Base-by-base conservation (phyloP, 1,284 basidiomycete genomes). In the Leccinum pachyderme region DNA sequence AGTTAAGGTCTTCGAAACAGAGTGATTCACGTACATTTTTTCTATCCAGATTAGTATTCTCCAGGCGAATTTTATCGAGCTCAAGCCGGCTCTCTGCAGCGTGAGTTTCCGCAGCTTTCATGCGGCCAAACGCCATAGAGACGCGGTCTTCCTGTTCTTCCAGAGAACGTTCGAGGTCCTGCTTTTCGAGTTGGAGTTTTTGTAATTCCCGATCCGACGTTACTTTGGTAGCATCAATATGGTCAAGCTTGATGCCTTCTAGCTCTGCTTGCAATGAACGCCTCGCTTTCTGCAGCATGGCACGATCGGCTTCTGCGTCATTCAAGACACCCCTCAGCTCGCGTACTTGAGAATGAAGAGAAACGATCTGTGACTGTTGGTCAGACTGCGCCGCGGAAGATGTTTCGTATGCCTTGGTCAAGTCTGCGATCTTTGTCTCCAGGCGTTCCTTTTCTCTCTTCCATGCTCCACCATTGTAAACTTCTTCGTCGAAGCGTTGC, bases 401-500 rank as follows among this genome's bases (percentile, higher is more conserved):
- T 0, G 87, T 79, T 58, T 93, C 87, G 67, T 89, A 93, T 1
- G 89, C 91, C 52, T 84, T 86, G 15, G 82, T 87, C 53, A 93
- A 68, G 66, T 93, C 89, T 8, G 70, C 70, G 50, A 93, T 89
- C 77, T 92, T 92, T 44, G 83, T 86, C 58, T 94, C 90, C 68
- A 93, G 75, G 9, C 89, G 84, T 58, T 93, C 91, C 68, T 86
- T 91, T 72, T 93, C 91, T 61, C 90, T 89, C 75, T 89, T 89
- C 90, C 91, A 93, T 4, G 86, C 83, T 9, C 85, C 81, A 46
- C 85, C 85, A 55, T 81, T 88, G 69, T 89, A 89, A 1, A 86
- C 78, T 63, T 92, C 89, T 60, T 91, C 87, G 57, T 93, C 88
- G 61, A 84, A 86, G 37, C 83, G 81, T 41, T 87, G 72, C 61